Conservation (phyloP, 495 filamentous ascomycete species). For the Glonium stellatum region DNA sequence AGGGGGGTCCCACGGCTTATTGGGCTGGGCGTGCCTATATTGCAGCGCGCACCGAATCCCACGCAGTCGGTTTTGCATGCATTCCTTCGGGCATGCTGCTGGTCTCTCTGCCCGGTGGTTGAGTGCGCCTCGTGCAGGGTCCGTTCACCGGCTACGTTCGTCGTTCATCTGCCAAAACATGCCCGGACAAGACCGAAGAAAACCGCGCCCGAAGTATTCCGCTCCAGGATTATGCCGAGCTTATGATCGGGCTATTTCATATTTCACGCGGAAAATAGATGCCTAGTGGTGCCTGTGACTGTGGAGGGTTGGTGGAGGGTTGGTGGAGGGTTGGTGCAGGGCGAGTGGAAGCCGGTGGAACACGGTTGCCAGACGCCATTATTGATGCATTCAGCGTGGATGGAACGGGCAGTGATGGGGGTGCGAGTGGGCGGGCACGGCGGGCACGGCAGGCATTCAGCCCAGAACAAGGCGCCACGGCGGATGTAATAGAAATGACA, state of each 20-base stretch:
- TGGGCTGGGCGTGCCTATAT: no score
- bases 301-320: neutral
- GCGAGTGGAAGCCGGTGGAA: neutral
- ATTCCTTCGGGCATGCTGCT: neutral
- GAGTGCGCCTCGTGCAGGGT: neutral
- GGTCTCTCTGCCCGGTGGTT: neutral
- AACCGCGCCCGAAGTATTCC: neutral
- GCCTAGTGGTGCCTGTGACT: neutral
- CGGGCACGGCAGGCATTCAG: no score
- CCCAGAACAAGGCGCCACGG: neutral
- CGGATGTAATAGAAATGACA: neutral
- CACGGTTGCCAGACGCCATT: neutral
- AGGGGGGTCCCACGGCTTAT: neutral
- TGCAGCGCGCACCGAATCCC: no score
- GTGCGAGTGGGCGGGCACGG: no score
- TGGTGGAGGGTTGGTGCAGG: neutral
- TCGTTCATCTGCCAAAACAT: neutral
- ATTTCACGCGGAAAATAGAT: conserved; percentile 1
- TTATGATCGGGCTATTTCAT: neutral
- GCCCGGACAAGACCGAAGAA: conserved; percentile 2
- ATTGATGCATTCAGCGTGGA: neutral
- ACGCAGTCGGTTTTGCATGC: neutral
- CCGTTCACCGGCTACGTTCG: conserved; percentile 3
- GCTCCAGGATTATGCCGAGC: neutral
- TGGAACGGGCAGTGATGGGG: neutral